Conservation (phyloP, 2,329 filamentous ascomycete genomes). For the Alternaria infectoria region DNA sequence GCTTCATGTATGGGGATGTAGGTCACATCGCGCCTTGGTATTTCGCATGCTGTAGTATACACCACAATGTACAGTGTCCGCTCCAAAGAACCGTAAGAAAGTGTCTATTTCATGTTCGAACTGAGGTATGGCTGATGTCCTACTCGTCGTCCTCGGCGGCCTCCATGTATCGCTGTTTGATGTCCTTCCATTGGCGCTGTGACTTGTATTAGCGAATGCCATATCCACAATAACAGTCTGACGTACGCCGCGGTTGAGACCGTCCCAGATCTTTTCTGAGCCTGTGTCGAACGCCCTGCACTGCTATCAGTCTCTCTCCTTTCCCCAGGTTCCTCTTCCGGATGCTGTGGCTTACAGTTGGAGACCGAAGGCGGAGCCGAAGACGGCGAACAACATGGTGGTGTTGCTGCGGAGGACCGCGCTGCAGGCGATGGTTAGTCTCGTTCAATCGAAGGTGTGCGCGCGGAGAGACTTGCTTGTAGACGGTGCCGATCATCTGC, state of each 20-base stretch:
- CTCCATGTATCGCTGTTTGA: slow-evolving; percentile 85
- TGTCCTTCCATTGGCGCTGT: slow-evolving; percentile 99
- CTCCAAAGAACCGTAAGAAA: slow-evolving; percentile 22
- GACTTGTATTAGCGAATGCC: slow-evolving; percentile 24
- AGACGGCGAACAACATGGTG: slow-evolving; percentile 85
- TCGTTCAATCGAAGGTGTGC: slow-evolving; percentile 17
- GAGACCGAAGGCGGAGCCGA: slow-evolving; percentile 85
- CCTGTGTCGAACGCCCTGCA: slow-evolving; percentile 79
- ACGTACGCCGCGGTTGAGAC: slow-evolving; percentile 81
- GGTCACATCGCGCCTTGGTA: slow-evolving; percentile 24
- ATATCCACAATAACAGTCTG: background rate
- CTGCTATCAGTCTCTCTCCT: slow-evolving; percentile 27
- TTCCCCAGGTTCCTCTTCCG: slow-evolving; percentile 1
- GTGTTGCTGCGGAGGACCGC: slow-evolving; percentile 84
- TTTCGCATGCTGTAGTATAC: slow-evolving; percentile 44
- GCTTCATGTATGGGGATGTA: background rate
- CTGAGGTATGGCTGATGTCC: slow-evolving; percentile 12
- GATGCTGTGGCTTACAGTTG: slow-evolving; percentile 75
- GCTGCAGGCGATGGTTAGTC: slow-evolving; percentile 60
- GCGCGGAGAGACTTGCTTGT: slow-evolving; percentile 53
- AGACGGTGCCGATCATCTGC: slow-evolving; percentile 61
- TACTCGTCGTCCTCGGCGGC: slow-evolving; percentile 67
- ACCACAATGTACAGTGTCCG: slow-evolving; percentile 42
- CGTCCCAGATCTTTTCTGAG: slow-evolving; percentile 90
- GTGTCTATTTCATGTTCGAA: slow-evolving; percentile 25